phyloP scores from a whole-genome alignment of 305 asterid genomes.

The Fraxinus platypoda region DNA sequence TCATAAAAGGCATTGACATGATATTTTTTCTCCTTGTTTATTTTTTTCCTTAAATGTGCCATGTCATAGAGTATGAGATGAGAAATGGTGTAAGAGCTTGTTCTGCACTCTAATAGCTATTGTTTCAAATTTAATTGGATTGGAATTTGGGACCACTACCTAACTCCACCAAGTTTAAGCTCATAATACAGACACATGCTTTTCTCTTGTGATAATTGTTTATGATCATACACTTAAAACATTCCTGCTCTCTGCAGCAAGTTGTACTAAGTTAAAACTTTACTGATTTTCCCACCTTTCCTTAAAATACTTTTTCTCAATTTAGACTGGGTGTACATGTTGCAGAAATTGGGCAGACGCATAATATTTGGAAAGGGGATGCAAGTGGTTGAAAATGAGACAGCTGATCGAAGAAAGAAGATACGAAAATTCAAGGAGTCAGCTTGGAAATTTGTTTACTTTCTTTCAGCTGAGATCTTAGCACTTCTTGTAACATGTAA shows the following conservation, averaged over 20 bases:
- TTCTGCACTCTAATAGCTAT: not conserved
- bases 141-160: not conserved
- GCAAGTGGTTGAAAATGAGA: slow-evolving; percentile 43
- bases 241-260: not conserved
- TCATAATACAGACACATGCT: not conserved
- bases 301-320: slow-evolving; percentile 13
- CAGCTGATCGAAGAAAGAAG: slow-evolving; percentile 59
- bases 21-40: not conserved
- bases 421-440: slow-evolving; percentile 90
- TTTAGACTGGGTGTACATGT: slow-evolving; percentile 28
- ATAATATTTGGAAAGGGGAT: slow-evolving; percentile 72
- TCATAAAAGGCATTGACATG: not conserved
- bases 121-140: not conserved
- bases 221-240: not conserved
- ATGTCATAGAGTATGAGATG: not conserved
- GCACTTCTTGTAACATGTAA: slow-evolving; percentile 74
- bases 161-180: not conserved
- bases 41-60: not conserved
- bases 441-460: slow-evolving; percentile 92
- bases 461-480: slow-evolving; percentile 82
- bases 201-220: not conserved
- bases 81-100: not conserved
- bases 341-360: slow-evolving; percentile 70
- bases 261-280: not conserved
- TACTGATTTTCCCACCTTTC: slow-evolving; percentile 5